Conservation (phyloP, 2,329 filamentous ascomycete genomes). For the Colletotrichum shisoi region DNA sequence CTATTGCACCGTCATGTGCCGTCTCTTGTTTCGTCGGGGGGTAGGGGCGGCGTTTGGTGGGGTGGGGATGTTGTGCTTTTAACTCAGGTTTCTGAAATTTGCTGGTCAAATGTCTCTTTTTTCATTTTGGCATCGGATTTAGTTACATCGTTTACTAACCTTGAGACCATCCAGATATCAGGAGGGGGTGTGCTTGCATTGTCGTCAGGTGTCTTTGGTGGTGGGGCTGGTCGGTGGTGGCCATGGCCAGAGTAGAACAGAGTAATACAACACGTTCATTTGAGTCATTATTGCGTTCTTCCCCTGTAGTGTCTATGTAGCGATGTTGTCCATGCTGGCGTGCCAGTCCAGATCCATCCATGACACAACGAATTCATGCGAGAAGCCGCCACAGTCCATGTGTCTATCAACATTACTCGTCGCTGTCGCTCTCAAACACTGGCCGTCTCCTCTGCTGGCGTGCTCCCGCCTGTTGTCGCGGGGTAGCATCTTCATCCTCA, state of each 20-base stretch:
- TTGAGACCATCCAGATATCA: neutral
- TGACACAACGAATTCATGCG: neutral
- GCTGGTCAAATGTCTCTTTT: slow-evolving; percentile 4
- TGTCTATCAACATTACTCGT: slow-evolving; percentile 21
- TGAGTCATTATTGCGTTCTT: slow-evolving; percentile 14
- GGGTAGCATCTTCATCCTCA: slow-evolving; percentile 23
- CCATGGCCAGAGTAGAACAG: neutral
- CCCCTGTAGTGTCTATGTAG: neutral
- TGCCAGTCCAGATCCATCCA: neutral
- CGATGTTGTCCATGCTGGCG: slow-evolving; percentile 4
- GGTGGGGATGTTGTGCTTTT: slow-evolving; percentile 55
- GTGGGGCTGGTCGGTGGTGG: neutral
- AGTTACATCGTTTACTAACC: slow-evolving; percentile 13
- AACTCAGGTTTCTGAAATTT: slow-evolving; percentile 56
- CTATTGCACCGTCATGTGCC: slow-evolving; percentile 50
- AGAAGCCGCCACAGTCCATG: neutral
- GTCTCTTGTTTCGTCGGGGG: slow-evolving; percentile 28
- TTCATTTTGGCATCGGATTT: neutral
- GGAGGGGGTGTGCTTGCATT: neutral
- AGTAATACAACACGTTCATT: slow-evolving; percentile 26
- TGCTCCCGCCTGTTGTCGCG: slow-evolving; percentile 3
- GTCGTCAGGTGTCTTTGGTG: neutral
- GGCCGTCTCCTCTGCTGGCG: slow-evolving; percentile 32
- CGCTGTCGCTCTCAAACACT: slow-evolving; percentile 43
- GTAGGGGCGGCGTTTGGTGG: slow-evolving; percentile 45